Percentiles rank a stretch among this genome's conserved stretches.
These are phyloP conservation scores for Vicia sativa DNA, from an alignment of 306 rosid species.

Conservation along the genomic window DNA sequence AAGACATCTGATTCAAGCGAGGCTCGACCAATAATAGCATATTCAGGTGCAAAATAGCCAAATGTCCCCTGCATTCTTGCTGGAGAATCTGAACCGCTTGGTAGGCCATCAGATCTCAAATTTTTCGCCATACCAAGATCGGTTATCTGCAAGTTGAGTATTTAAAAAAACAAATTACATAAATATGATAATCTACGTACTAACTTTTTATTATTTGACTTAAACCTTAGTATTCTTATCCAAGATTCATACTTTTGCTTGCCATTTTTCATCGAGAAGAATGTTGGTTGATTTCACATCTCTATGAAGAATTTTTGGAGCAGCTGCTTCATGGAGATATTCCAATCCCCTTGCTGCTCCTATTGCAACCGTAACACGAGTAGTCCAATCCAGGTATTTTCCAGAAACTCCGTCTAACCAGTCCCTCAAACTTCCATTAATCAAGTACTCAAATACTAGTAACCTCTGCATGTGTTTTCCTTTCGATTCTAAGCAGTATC, in stretches of 20 bases:
- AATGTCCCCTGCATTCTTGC: constrained; percentile 98
- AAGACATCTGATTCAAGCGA: constrained; percentile 94
- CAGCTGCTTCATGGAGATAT: constrained; percentile 99
- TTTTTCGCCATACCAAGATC: constrained; percentile 97
- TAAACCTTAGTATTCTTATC: not conserved
- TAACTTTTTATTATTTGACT: no score
- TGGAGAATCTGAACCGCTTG: constrained; percentile 88
- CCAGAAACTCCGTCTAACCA: constrained; percentile 75
- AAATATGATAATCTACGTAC: not conserved
- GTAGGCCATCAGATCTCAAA: constrained; percentile 74
- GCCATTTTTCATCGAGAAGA: constrained; percentile 90
- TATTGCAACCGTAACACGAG: constrained; percentile 80
- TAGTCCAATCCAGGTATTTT: constrained; percentile 68
- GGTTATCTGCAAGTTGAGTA: constrained; percentile 72
- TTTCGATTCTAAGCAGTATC: constrained; percentile 81
- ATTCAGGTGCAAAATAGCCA: constrained; percentile 99
- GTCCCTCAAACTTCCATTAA: constrained; percentile 88
- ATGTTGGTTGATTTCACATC: constrained; percentile 98
- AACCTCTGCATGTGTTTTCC: constrained; percentile 84
- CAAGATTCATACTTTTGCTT: constrained; percentile 71
- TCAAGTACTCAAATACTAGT: constrained; percentile 81
- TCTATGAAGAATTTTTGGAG: constrained; percentile 92
- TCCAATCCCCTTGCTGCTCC: constrained; percentile 99
- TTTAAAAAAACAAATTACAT: constrained; percentile 12
- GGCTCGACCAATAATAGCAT: constrained; percentile 86